Evolutionary conservation across 2,329 filamentous ascomycete species (phyloP).

Genomic region (Aspergillus sclerotialis): DNA sequence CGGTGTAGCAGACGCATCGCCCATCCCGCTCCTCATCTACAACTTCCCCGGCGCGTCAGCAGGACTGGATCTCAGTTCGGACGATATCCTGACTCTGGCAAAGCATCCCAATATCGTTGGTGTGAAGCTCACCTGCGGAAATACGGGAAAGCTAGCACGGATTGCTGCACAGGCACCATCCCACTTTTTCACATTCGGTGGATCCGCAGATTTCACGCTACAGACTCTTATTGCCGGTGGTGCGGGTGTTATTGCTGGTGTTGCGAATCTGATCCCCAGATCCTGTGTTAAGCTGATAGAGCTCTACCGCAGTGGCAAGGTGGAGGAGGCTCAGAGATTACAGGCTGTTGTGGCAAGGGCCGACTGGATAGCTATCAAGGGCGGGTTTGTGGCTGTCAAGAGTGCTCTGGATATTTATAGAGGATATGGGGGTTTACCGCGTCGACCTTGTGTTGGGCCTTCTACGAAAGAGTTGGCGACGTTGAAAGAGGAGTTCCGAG

Average conservation of each 20-base stretch:
- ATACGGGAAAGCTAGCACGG: conserved; percentile 63
- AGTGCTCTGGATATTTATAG: conserved; percentile 71
- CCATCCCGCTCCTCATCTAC: conserved; percentile 62
- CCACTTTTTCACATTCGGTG: conserved; percentile 76
- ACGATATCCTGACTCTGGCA: conserved; percentile 53
- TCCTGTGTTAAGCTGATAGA: conserved; percentile 72
- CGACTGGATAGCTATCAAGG: conserved; percentile 78
- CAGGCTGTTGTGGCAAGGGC: conserved; percentile 72
- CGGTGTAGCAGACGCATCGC: conserved; percentile 53
- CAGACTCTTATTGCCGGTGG: conserved; percentile 75
- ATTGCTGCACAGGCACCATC: conserved; percentile 44
- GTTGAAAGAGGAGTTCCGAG: conserved; percentile 30
- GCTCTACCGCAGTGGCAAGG: conserved; percentile 65
- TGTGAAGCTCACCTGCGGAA: conserved; percentile 67
- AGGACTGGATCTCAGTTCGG: conserved; percentile 62
- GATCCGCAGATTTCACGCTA: conserved; percentile 79
- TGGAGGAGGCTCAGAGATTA: conserved; percentile 65
- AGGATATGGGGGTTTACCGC: conserved; percentile 72
- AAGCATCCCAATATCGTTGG: conserved; percentile 60
- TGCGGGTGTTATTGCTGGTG: conserved; percentile 76
- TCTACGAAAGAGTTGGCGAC: conserved; percentile 24
- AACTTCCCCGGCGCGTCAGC: conserved; percentile 64
- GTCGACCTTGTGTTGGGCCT: conserved; percentile 55
- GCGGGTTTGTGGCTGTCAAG: conserved; percentile 81
- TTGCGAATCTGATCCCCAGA: conserved; percentile 80